Base-by-base conservation (phyloP, 2,329 filamentous ascomycete species). In the Alternaria atra region DNA sequence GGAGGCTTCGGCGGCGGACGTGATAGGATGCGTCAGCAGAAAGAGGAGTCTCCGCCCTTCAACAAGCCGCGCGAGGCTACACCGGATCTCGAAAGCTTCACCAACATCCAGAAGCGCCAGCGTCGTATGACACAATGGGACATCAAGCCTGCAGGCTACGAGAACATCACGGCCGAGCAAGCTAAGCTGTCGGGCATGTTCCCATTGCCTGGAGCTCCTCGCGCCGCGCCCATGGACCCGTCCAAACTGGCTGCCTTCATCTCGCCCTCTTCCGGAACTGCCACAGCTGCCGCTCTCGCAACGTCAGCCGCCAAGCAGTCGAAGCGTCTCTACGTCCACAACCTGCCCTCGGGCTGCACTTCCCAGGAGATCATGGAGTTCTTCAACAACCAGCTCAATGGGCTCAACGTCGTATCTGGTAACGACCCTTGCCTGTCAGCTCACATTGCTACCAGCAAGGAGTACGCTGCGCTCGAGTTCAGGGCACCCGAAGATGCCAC, bases 141-240 rank as follows among this genome's bases (percentile, higher is more conserved):
- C 79, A 97, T 99, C 80, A 99, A 99, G 82, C 95, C 95, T 6
- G 92, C 93, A 15, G 94, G 95, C 44, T 99, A 99, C 75, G 96
- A 99, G 76, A 97, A 95, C 79, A 94, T 99, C 67, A 97, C 95
- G 2, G 93, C 95, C 23, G 96, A 99, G 80, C 96, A 99, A 80
- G 96, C 95, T 52, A 99, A 99, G 84, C 86, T 99, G 44, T 99
- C 96, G 3, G 89, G 94, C 83, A 97, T 99, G 95, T 99, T 99
- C 83, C 94, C 96, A 62, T 88, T 99, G 46, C 95, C 95, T 4
- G 95, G 95, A 67, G 95, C 95, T 63, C 95, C 95, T 55, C 89
- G 95, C 70, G 93, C 97, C 79, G 94, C 97, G 75, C 91, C 93
- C 34, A 95, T 98, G 90, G 95, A 99, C 71, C 94, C 94, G 15